Evolutionary conservation across 2,329 filamentous ascomycete species (phyloP).

Genomic region (Cytospora paraplurivora): DNA sequence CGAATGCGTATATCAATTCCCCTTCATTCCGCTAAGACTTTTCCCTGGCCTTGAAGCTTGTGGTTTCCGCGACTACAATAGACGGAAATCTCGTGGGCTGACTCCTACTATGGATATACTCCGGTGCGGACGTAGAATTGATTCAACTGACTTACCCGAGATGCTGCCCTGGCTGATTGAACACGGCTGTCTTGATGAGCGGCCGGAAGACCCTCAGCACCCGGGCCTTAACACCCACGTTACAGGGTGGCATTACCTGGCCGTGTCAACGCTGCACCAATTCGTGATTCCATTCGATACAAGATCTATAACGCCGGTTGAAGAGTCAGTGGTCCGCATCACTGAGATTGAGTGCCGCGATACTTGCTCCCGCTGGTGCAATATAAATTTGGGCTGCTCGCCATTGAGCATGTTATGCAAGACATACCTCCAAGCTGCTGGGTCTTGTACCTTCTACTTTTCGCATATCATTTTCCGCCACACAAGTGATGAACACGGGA

Average conservation of each 20-base stretch:
- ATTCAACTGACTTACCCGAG: too few species aligned
- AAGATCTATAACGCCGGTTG: too few species aligned
- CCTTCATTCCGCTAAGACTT: background rate
- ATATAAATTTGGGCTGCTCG: background rate
- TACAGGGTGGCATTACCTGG: background rate
- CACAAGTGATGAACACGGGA: background rate
- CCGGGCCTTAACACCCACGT: background rate
- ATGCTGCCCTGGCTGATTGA: background rate
- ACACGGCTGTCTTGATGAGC: background rate
- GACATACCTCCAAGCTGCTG: too few species aligned
- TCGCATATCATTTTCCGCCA: background rate
- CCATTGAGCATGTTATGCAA: background rate
- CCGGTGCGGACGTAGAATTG: too few species aligned
- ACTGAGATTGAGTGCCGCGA: too few species aligned
- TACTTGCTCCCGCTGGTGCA: background rate
- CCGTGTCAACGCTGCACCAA: too few species aligned
- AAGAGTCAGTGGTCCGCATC: too few species aligned
- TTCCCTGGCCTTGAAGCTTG: background rate
- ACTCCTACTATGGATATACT: background rate
- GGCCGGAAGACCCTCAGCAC: background rate
- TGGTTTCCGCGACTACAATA: background rate
- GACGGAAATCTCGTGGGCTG: background rate
- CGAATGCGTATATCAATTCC: background rate
- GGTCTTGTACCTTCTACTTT: too few species aligned
- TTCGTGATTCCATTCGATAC: too few species aligned